phyloP scores from a whole-genome alignment of 352 stramenopile species.

The Phytopythium helicoides region DNA sequence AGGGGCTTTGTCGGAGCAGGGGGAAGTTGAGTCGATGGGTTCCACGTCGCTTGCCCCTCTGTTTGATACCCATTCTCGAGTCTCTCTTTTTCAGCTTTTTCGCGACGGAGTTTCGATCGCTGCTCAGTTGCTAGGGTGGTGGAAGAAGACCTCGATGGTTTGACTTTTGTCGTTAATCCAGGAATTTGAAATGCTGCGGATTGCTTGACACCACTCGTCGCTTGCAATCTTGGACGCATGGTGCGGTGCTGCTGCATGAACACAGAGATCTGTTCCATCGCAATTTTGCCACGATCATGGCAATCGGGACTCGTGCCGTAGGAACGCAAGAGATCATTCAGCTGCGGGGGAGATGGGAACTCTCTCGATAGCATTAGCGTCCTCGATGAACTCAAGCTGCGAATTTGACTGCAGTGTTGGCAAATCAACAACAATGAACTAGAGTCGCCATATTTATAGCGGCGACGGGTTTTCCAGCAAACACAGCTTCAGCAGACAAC shows the following conservation, averaged over 20 bases:
- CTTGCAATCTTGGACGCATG: neutral
- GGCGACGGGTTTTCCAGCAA: no score
- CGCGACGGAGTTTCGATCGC: neutral
- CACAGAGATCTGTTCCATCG: slow-evolving; percentile 2
- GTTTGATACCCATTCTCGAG: neutral
- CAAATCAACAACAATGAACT: no score
- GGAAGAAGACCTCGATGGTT: neutral
- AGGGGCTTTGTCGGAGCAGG: slow-evolving; percentile 27
- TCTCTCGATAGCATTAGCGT: slow-evolving; percentile 1
- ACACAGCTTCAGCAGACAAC: no score
- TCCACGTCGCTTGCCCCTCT: slow-evolving; percentile 25
- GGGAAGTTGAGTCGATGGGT: slow-evolving; percentile 50
- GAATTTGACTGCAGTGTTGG: no score
- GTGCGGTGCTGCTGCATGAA: slow-evolving; percentile 4
- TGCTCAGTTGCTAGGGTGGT: neutral
- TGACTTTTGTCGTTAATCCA: neutral
- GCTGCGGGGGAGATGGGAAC: neutral
- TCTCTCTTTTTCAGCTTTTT: neutral
- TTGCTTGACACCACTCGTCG: neutral
- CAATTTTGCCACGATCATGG: neutral
- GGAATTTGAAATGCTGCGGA: neutral
- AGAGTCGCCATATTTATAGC: no score
- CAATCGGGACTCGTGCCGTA: neutral
- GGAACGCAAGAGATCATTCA: neutral
- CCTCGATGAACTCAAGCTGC: no score